Conservation (phyloP, 805 yeast species). For the Metschnikowia henanensis region DNA sequence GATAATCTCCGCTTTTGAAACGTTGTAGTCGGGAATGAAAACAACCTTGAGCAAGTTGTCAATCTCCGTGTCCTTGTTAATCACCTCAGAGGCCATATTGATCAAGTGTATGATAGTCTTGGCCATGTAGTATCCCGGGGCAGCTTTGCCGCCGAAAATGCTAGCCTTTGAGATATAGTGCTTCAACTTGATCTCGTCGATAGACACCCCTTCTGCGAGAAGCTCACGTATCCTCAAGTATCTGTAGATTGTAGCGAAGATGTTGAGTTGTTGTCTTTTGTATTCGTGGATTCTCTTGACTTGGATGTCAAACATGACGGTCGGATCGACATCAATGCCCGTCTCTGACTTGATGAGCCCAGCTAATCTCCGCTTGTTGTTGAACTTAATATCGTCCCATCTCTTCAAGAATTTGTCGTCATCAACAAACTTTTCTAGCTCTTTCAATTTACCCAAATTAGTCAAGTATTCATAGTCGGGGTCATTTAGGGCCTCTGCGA, state of each 20-base stretch:
- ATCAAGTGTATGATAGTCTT: slow-evolving; percentile 84
- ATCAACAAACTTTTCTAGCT: slow-evolving; percentile 62
- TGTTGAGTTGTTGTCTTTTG: slow-evolving; percentile 91
- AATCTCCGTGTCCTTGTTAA: slow-evolving; percentile 75
- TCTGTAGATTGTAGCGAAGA: slow-evolving; percentile 85
- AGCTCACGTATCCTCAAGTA: slow-evolving; percentile 74
- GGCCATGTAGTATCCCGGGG: slow-evolving; percentile 98
- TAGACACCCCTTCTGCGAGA: slow-evolving; percentile 45
- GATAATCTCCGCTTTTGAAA: slow-evolving; percentile 89
- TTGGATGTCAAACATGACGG: slow-evolving; percentile 84
- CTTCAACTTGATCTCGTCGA: slow-evolving; percentile 53
- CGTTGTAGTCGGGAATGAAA: slow-evolving; percentile 90
- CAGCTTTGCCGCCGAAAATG: slow-evolving; percentile 92
- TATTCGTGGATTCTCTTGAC: slow-evolving; percentile 95
- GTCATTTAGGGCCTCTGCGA: slow-evolving; percentile 68
- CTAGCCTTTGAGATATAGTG: slow-evolving; percentile 73
- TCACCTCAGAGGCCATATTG: slow-evolving; percentile 76
- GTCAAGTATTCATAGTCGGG: slow-evolving; percentile 63
- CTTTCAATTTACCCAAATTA: slow-evolving; percentile 65
- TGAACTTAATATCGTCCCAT: slow-evolving; percentile 72
- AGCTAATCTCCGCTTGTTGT: slow-evolving; percentile 70
- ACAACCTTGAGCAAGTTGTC: slow-evolving; percentile 80
- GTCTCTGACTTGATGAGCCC: slow-evolving; percentile 62
- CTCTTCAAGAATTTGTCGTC: slow-evolving; percentile 63
- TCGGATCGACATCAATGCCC: slow-evolving; percentile 65